Evolutionary conservation across 495 filamentous ascomycete genomes (phyloP).

Genomic region (Hyphodiscus hymeniophilus): DNA sequence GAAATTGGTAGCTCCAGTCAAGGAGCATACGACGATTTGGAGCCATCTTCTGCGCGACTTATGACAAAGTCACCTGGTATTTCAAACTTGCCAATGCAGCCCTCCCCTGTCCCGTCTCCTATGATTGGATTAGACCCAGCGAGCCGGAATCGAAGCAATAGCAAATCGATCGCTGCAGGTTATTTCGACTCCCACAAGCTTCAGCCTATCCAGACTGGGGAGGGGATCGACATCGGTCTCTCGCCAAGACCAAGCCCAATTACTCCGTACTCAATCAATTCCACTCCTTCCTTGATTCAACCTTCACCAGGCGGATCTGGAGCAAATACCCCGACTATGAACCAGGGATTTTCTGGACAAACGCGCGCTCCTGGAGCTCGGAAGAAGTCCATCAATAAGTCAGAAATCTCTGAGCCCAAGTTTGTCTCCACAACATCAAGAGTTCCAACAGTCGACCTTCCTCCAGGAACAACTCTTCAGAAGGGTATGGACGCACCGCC

Average conservation of each 20-base stretch:
- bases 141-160: constrained; percentile 36
- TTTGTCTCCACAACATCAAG: constrained; percentile 72
- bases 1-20: constrained; percentile 12
- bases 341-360: constrained; percentile 20
- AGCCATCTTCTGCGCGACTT: constrained; percentile 21
- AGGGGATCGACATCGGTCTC: constrained; percentile 29
- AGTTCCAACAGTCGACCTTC: constrained; percentile 57
- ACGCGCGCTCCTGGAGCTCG: constrained; percentile 16
- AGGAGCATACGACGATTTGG: constrained; percentile 20
- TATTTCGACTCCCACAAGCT: constrained; percentile 36
- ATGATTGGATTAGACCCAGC: constrained; percentile 5
- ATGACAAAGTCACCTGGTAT: constrained; percentile 35
- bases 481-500: constrained; percentile 39
- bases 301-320: constrained; percentile 28
- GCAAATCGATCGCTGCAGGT: constrained; percentile 33
- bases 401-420: constrained; percentile 75
- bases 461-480: constrained; percentile 32
- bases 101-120: constrained; percentile 30
- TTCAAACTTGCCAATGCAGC: constrained; percentile 35
- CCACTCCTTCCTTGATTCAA: constrained; percentile 45
- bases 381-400: constrained; percentile 64
- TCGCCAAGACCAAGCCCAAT: constrained; percentile 41
- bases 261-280: constrained; percentile 45
- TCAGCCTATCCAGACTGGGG: constrained; percentile 26
- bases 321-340: constrained; percentile 21